These are phyloP conservation scores for Stephania japonica DNA, from an alignment of 164 flowering plant species.

Conservation along the genomic window DNA sequence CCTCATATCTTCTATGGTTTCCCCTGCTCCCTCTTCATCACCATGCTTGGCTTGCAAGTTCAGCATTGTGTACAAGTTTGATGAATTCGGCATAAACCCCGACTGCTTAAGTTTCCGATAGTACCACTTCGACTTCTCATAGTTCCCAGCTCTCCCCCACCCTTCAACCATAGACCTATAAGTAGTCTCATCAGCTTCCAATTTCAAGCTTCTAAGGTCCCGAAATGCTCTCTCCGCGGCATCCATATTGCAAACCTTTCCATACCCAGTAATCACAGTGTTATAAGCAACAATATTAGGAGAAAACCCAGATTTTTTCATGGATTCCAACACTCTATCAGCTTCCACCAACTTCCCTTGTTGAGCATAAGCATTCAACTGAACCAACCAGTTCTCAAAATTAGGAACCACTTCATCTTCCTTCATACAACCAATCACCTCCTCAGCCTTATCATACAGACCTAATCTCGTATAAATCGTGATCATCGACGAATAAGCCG, in stretches of 20 bases:
- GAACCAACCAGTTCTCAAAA: conserved; percentile 84
- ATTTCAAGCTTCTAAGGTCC: conserved; percentile 34
- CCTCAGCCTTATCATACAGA: conserved; percentile 68
- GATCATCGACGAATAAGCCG: conserved; percentile 88
- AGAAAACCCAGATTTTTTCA: conserved; percentile 54
- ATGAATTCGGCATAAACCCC: conserved; percentile 67
- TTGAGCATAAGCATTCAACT: conserved; percentile 77
- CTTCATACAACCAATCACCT: conserved; percentile 43
- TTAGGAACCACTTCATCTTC: conserved; percentile 52
- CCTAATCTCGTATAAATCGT: conserved; percentile 74
- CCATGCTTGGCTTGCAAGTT: conserved; percentile 63
- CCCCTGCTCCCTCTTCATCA: conserved; percentile 59
- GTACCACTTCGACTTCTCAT: conserved; percentile 47
- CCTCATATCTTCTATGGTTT: conserved; percentile 64
- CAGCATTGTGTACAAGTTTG: conserved; percentile 71
- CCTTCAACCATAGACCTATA: conserved; percentile 95
- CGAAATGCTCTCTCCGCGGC: conserved; percentile 46
- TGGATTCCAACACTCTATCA: conserved; percentile 39
- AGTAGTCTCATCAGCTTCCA: conserved; percentile 84
- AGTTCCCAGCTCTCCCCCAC: conserved; percentile 70
- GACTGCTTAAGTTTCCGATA: conserved; percentile 52
- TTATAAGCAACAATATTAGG: conserved; percentile 79
- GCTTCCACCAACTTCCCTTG: conserved; percentile 82
- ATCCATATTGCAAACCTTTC: conserved; percentile 58
- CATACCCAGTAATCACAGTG: conserved; percentile 85